Base-by-base conservation (phyloP, 352 stramenopile species). In the Thraustochytrium sp. region DNA sequence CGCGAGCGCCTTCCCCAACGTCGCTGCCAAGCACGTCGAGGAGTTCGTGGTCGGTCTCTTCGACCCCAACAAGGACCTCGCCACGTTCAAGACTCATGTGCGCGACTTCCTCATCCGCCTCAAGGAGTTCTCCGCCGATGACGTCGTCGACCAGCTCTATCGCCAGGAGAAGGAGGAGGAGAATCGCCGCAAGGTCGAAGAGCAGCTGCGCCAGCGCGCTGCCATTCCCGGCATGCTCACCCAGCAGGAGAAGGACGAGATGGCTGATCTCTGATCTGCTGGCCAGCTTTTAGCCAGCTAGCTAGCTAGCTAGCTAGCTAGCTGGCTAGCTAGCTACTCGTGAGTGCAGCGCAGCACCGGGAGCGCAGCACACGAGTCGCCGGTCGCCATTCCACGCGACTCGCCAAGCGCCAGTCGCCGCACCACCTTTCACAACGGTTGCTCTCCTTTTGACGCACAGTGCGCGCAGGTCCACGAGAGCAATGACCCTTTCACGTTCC, bases 71-170 rank as follows among this genome's bases (percentile, higher is more conserved):
- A 98, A 98, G 90, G 96, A 99, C 85, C 88, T 99, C 56, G 89
- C 91, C 59, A 93, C 94, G 53, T 99, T 99, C 89, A 99, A 99
- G 90, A 97, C 96, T 78, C 96, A 99, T 87, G 86, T 99, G 84
- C 93, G 97, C 84, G 97, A 99, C 87, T 99, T 99, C 89, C 91
- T 99, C 37, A 97, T 99, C 73, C 95, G 98, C 84, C 90, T 99
- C 73, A 99, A 95, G 76, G 87, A 90, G 55, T 87, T 93, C 42
- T 89, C 89, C 26, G 73, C 88, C 36, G 63, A 91, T 72, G 89
- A 87, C 65, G 59, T 72, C 13, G 89, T 89, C 75, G 89, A 89
- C 31, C 92, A 93, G 64, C 85, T 87, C 31, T 85, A 78, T 23
- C 86, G 88, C 18, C 77, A 89, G 61, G 65, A 86, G 49, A 72